Evolutionary conservation across 768 basidiomycete species (phyloP).

Genomic region (Tulasnella sp.): DNA sequence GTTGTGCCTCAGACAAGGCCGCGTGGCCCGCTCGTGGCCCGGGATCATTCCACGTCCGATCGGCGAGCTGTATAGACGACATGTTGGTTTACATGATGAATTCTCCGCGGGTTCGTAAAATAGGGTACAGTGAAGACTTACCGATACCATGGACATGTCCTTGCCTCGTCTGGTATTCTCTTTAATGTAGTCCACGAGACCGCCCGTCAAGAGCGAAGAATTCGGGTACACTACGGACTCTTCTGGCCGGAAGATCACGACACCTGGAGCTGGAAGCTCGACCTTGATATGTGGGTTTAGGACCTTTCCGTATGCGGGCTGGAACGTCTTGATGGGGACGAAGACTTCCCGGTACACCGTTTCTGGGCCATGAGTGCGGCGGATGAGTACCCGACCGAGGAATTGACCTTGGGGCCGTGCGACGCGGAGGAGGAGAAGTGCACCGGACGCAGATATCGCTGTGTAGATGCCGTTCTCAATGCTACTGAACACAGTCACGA

Average conservation of each 20-base stretch:
- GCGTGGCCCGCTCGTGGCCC: conserved; percentile 8
- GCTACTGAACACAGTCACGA: conserved; percentile 83
- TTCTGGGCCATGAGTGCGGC: conserved; percentile 27
- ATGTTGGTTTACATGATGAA: not conserved
- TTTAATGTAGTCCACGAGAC: conserved; percentile 74
- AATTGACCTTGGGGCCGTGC: conserved; percentile 84
- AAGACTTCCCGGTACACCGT: conserved; percentile 57
- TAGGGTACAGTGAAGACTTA: conserved; percentile 47
- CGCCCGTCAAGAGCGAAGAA: conserved; percentile 52
- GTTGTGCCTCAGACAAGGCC: conserved; percentile 31
- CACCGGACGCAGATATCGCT: conserved; percentile 68
- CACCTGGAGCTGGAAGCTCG: conserved; percentile 67
- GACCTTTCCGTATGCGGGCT: conserved; percentile 32
- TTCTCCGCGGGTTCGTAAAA: too few species aligned
- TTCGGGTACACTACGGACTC: conserved; percentile 86
- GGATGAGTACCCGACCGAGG: conserved; percentile 70
- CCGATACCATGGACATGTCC: conserved; percentile 51
- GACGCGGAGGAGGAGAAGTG: conserved; percentile 70
- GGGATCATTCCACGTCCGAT: conserved; percentile 37
- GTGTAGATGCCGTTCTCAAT: conserved; percentile 91
- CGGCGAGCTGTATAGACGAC: conserved; percentile 32
- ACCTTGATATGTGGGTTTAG: conserved; percentile 62
- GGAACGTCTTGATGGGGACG: conserved; percentile 50
- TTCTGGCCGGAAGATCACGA: conserved; percentile 85
- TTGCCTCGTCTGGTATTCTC: conserved; percentile 60